Evolutionary conservation across 2,329 filamentous ascomycete genomes (phyloP), one percentile per base, ranked within the genome.

Genomic region (Chrysoporthe cubensis): DNA sequence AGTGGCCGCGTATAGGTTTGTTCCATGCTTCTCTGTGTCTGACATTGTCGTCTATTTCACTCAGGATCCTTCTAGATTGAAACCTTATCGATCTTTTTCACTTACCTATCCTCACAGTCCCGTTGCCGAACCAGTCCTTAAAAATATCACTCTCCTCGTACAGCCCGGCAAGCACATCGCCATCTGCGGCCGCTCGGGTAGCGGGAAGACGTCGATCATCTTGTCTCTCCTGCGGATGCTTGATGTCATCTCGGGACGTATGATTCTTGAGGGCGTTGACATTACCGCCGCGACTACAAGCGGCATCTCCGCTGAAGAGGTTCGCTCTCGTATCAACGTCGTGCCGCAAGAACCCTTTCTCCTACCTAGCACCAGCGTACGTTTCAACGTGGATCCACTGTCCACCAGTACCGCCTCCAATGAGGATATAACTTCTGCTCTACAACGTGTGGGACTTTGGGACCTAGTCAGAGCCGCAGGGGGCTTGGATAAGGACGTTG

Each of bases 211-310:
- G 18, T 71, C 71, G 13, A 46, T 70, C 3, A 56, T 72, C 8
- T 56, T 73, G 11, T 59, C 65, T 3, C 57, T 73, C 0, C 63
- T 72, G 2, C 59, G 65, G n/a, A 71, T 73, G 67, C 57, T 71
- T 32, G 65, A 71, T 2, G 62, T 56, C 1, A 43, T 43, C 40
- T 48, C 18, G 4, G 71, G 72, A 13, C 42, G 46, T 7, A 71
- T 71, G 42, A 58, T 64, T 1, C 43, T 72, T n/a, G 71, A 72
- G 54, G 67, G 48, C 43, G 43, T 71, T n/a, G 69, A 71, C 26
- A 48, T 71, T 13, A 44, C 59, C 34, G 60, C n/a, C 1, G n/a
- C 72, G 9, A 82, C 84, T 70, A 88, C 83, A 14, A 85, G 89
- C 73, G 80, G 84, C 0, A 81, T 91, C 18, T 32, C 62, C 11